Base-by-base conservation (phyloP, 2,329 filamentous ascomycete species). In the Achaetomium macrosporum region DNA sequence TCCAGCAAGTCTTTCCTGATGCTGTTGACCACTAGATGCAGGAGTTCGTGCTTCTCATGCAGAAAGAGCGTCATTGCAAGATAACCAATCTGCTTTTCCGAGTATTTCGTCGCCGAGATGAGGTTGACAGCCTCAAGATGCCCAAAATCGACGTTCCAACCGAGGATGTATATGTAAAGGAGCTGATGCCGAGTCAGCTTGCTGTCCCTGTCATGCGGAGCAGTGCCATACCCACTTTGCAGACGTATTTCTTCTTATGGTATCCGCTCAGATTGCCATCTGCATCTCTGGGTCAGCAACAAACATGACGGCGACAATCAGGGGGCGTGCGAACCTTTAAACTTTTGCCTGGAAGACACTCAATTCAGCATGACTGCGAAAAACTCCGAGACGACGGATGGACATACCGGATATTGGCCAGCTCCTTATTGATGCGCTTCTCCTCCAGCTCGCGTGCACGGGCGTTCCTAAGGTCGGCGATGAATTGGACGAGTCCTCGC, bases 161-260 rank as follows among this genome's bases (percentile, higher is more conserved):
- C 93, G 60, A 99, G 82, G 56, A 99, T 99, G 71, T 99, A 99
- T 65, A 99, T 97, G 71, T 99, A 99, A 57, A 99, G 78, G 62
- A 99, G 83, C 84, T 82, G 60, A 49, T 13, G 37, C n/a, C n/a
- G 9, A 4, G 53, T 69, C 60, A 68, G 63, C 57, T 20, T 33
- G 15, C 6, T 37, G 30, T 33, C 47, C 51, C 42, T 49, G 35
- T 20, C 52, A 17, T 46, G 16, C 43, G 40, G 52, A 47, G 10
- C 11, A 45, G 19, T n/a, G 39, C 39, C 51, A 19, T 29, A 48
- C 68, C 51, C 73, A 83, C 81, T 77, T 99, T 99, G 88, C 93
- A 99, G 61, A 99, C 93, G 69, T 99, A 99, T 87, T 99, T 99
- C 81, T 99, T 99, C 78, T 95, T 96, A 77, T 96, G 90, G 68